A percentile compares a stretch with the other conserved stretches of the same genome.
These are phyloP conservation scores for Rosa multiflora DNA, from an alignment of 306 rosid genomes.

Conservation along the genomic window DNA sequence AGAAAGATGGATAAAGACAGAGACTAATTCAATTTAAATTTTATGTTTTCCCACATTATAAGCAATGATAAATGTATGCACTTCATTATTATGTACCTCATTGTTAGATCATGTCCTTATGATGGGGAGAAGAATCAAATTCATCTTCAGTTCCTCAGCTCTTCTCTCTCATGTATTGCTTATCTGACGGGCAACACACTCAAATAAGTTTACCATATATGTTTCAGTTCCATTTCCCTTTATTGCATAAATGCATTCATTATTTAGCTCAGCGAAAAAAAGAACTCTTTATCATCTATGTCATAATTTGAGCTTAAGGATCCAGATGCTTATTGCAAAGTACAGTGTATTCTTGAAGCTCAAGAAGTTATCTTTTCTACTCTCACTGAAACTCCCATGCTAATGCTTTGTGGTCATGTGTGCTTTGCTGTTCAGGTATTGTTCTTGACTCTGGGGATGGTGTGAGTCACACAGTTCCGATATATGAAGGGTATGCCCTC, in stretches of 20 bases:
- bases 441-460: constrained; percentile 98
- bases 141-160: neutral
- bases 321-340: neutral
- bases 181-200: neutral
- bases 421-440: constrained; percentile 53
- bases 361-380: neutral
- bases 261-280: neutral
- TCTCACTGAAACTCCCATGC: neutral
- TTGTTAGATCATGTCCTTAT: neutral
- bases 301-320: neutral
- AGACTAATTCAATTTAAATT: neutral
- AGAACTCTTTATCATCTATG: neutral
- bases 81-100: neutral
- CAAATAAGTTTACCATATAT: neutral
- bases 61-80: neutral
- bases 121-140: neutral
- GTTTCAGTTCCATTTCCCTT: neutral
- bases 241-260: neutral
- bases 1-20: too few species aligned
- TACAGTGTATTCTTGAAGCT: neutral
- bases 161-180: neutral
- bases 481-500: constrained; percentile 94
- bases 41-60: neutral
- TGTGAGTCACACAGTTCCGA: constrained; percentile 98
- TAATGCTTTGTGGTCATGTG: constrained; percentile 4